Percentiles rank a stretch among this genome's conserved stretches.
Evolutionary conservation across 768 basidiomycete species (phyloP).

Genomic region (Leccinum fibrillosum): DNA sequence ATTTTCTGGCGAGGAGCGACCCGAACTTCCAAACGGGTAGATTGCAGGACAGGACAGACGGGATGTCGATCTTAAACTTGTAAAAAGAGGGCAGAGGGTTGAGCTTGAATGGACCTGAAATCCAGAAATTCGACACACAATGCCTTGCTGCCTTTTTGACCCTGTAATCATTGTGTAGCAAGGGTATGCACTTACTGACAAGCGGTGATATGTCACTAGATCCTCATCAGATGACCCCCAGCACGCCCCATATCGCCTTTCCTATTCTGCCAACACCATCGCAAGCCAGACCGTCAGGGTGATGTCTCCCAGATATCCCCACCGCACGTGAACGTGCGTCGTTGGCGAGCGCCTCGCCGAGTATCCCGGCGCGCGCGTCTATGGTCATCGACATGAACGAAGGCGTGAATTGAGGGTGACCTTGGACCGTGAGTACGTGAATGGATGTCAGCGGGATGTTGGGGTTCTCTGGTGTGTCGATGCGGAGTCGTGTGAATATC

Average conservation of each 20-base stretch:
- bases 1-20: too few relatives aligned
- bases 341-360: conserved; percentile 41
- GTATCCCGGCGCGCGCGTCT: conserved; percentile 44
- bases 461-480: neutral
- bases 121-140: too few relatives aligned
- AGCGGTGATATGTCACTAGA: too few relatives aligned
- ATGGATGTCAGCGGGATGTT: neutral
- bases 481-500: conserved; percentile 39
- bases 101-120: too few relatives aligned
- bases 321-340: conserved; percentile 35
- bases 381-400: conserved; percentile 41
- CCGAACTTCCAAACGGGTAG: too few relatives aligned
- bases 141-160: too few relatives aligned
- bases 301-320: conserved; percentile 22
- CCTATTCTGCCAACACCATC: conserved; percentile 45
- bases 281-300: conserved; percentile 32
- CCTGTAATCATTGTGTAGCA: too few relatives aligned
- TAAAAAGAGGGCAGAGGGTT: too few relatives aligned
- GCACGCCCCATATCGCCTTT: conserved; percentile 3
- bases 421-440: conserved; percentile 48
- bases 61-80: too few relatives aligned
- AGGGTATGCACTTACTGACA: too few relatives aligned
- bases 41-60: too few relatives aligned
- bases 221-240: conserved; percentile 1
- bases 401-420: conserved; percentile 87